A percentile compares a stretch with the other conserved stretches of the same genome.
Conservation (phyloP, 2,329 filamentous ascomycete species). For the Neophaeococcomyces aloes region DNA sequence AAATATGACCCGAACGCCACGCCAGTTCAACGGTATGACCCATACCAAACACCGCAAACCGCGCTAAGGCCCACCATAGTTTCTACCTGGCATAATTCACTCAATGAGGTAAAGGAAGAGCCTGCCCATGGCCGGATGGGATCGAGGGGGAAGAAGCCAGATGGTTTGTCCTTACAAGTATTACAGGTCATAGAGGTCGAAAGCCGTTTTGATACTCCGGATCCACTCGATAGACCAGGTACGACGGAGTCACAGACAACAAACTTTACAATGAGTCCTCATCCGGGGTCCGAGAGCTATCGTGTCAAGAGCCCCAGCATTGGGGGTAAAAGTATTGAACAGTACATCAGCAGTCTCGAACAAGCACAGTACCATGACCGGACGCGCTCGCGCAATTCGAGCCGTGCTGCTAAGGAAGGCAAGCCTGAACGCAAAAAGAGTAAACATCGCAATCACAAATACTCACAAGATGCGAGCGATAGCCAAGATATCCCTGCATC, state of each 20-base stretch:
- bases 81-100: slow-evolving; percentile 6
- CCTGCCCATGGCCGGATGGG: slow-evolving; percentile 49
- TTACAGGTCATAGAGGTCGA: slow-evolving; percentile 41
- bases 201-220: slow-evolving; percentile 17
- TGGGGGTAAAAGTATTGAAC: slow-evolving; percentile 59
- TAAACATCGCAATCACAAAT: slow-evolving; percentile 38
- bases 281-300: slow-evolving; percentile 36
- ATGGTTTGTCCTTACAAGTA: slow-evolving; percentile 58
- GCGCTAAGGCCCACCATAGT: slow-evolving; percentile 43
- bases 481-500: slow-evolving; percentile 62
- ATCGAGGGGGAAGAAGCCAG: slow-evolving; percentile 68
- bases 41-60: slow-evolving; percentile 50
- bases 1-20: slow-evolving; percentile 35
- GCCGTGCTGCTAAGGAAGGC: slow-evolving; percentile 23
- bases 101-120: slow-evolving; percentile 52
- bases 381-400: slow-evolving; percentile 38
- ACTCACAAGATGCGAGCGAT: slow-evolving; percentile 57
- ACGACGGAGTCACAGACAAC: slow-evolving; percentile 19
- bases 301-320: slow-evolving; percentile 44
- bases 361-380: slow-evolving; percentile 56
- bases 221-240: slow-evolving; percentile 23
- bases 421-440: slow-evolving; percentile 42
- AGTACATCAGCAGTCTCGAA: slow-evolving; percentile 79
- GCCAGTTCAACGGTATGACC: slow-evolving; percentile 23
- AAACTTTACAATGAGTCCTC: slow-evolving; percentile 22